These are phyloP conservation scores for Calocybe indica DNA, from an alignment of 768 basidiomycete genomes.

Conservation along the genomic window DNA sequence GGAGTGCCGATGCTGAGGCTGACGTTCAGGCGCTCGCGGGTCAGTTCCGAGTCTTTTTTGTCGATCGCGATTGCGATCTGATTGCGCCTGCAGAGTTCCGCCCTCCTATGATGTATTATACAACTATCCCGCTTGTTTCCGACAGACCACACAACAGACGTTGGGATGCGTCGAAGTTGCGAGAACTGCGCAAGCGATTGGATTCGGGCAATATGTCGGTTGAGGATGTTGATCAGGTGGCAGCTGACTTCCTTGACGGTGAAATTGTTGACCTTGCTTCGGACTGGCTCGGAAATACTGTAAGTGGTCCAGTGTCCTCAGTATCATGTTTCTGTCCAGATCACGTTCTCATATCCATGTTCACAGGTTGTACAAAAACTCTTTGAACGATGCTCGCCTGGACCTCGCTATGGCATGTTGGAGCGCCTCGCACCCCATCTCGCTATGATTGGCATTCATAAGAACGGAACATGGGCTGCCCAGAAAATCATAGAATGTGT, in stretches of 20 bases:
- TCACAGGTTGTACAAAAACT: conserved; percentile 90
- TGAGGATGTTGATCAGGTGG: conserved; percentile 88
- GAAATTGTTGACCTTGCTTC: conserved; percentile 94
- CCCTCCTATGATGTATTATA: conserved; percentile 93
- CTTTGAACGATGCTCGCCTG: conserved; percentile 82
- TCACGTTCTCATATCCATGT: conserved; percentile 2
- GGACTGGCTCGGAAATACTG: conserved; percentile 98
- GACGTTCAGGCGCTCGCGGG: conserved; percentile 86
- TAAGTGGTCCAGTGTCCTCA: conserved; percentile 22
- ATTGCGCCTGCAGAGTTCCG: conserved; percentile 62
- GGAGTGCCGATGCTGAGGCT: conserved; percentile 70
- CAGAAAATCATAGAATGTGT: conserved; percentile 99
- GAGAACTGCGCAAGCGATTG: conserved; percentile 90
- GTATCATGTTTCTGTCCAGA: background rate
- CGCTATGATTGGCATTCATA: conserved; percentile 97
- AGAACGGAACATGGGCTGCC: conserved; percentile 99
- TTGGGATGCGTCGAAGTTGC: conserved; percentile 90
- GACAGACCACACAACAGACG: conserved; percentile 81
- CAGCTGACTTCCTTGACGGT: conserved; percentile 85
- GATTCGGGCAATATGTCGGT: conserved; percentile 83
- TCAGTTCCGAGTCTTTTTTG: conserved; percentile 32
- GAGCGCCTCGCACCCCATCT: conserved; percentile 91
- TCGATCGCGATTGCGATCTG: conserved; percentile 3
- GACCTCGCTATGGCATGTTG: conserved; percentile 81
- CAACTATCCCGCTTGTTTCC: conserved; percentile 85